A percentile compares a stretch with the other conserved stretches of the same genome.
Evolutionary conservation across 306 rosid genomes (phyloP).

Genomic region (Hylodesmum podocarpum): DNA sequence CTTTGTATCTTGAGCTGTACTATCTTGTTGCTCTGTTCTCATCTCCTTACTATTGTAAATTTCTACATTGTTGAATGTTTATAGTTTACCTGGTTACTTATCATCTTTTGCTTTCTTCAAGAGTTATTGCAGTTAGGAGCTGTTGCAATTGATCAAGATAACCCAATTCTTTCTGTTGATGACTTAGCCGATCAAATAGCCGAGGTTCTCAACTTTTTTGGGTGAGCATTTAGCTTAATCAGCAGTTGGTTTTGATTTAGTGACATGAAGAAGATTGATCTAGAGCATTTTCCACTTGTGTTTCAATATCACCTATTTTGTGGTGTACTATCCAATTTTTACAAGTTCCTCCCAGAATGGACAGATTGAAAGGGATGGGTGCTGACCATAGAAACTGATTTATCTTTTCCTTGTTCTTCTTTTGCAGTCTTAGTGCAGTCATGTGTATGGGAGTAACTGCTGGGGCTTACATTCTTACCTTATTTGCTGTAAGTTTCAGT

Average conservation of each 20-base stretch:
- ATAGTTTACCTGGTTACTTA: slow-evolving; percentile 45
- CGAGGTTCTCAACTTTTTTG: slow-evolving; percentile 87
- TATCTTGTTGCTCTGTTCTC: slow-evolving; percentile 21
- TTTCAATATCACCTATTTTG: background rate
- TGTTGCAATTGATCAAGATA: slow-evolving; percentile 58
- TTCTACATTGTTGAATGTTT: slow-evolving; percentile 17
- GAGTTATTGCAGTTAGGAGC: slow-evolving; percentile 94
- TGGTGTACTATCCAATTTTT: background rate
- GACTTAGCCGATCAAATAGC: slow-evolving; percentile 96
- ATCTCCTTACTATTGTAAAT: background rate
- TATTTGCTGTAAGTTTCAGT: slow-evolving; percentile 77
- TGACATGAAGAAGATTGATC: slow-evolving; percentile 1
- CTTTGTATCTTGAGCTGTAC: slow-evolving; percentile 34
- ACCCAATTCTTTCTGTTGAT: slow-evolving; percentile 72
- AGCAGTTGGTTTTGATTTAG: slow-evolving; percentile 10
- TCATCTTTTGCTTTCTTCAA: slow-evolving; percentile 58
- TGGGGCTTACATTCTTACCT: slow-evolving; percentile 89
- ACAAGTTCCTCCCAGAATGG: slow-evolving; percentile 10
- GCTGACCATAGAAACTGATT: slow-evolving; percentile 8
- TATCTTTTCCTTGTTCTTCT: background rate
- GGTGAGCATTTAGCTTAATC: slow-evolving; percentile 50
- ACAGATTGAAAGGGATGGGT: slow-evolving; percentile 26
- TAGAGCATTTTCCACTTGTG: background rate
- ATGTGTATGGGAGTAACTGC: slow-evolving; percentile 99
- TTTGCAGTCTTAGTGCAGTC: slow-evolving; percentile 73